Evolutionary conservation across 2,329 filamentous ascomycete genomes (phyloP), one percentile per base, ranked within the genome.

Genomic region (Clathrospora elynae): DNA sequence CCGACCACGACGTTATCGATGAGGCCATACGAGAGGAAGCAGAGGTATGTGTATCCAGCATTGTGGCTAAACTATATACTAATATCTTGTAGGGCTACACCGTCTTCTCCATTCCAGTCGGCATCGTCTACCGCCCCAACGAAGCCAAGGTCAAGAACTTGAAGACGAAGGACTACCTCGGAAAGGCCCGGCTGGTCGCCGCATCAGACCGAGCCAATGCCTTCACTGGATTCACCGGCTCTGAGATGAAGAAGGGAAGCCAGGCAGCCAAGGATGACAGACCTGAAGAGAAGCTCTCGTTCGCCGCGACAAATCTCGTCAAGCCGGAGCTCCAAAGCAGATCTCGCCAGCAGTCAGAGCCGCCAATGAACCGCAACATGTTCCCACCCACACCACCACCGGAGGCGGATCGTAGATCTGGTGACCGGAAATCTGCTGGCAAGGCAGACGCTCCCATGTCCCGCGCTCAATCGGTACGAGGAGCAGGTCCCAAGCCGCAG

Each of bases 311-410:
- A 25, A 96, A 97, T 60, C 82, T 97, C 6, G 92, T 97, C 49
- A 93, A 93, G 67, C 86, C 89, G 20, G 88, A 87, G 35, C 76
- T 97, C 22, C 80, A 82, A 57, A 92, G 87, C 63, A 83, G 88
- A 52, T 73, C 74, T 53, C 82, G 87, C 62, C 89, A 95, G 61
- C 89, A 93, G 64, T 93, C 88, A 12, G 90, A 93, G 64, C 89
- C 90, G 6, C 88, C 89, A 0, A 76, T 84, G 53, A 83, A 82
- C 65, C 84, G 90, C 59, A 88, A 88, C 60, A 82, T 92, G 51
- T 96, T 97, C 75, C 93, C 93, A 12, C 93, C 93, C n/a, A 97
- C 93, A n/a, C 93, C 93, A 26, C 93, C 93, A 5, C 93, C 93
- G 5, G 93, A 99, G 75, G 82, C 82, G 50, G 90, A 96, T 56